A percentile compares a stretch with the other conserved stretches of the same genome.
These are phyloP conservation scores for Pestalotiopsis sp. DNA, from an alignment of 2,329 filamentous ascomycete genomes.

Conservation along the genomic window DNA sequence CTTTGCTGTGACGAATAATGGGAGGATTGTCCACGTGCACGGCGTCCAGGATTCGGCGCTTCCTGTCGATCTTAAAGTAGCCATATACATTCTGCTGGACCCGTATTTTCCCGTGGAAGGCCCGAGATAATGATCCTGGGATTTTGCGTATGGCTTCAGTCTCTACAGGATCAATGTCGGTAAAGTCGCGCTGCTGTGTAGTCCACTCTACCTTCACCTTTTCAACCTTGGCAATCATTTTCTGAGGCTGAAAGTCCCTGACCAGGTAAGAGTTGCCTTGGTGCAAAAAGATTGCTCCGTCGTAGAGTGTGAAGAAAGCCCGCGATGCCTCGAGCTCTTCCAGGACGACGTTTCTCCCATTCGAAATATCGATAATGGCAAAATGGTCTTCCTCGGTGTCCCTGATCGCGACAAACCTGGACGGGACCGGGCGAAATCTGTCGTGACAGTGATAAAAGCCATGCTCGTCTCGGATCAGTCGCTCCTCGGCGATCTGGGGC, in stretches of 20 bases:
- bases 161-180: slow-evolving; percentile 90
- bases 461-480: slow-evolving; percentile 72
- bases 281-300: slow-evolving; percentile 95
- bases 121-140: slow-evolving; percentile 61
- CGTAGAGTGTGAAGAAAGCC: slow-evolving; percentile 95
- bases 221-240: slow-evolving; percentile 83
- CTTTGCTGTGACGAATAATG: slow-evolving; percentile 81
- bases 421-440: slow-evolving; percentile 83
- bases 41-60: slow-evolving; percentile 83
- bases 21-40: slow-evolving; percentile 93
- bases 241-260: slow-evolving; percentile 81
- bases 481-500: slow-evolving; percentile 69
- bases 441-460: slow-evolving; percentile 92
- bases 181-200: slow-evolving; percentile 89
- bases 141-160: slow-evolving; percentile 85
- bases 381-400: slow-evolving; percentile 91
- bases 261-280: slow-evolving; percentile 94
- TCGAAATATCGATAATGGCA: slow-evolving; percentile 86
- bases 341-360: slow-evolving; percentile 80
- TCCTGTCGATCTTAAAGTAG: slow-evolving; percentile 95
- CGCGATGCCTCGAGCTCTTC: slow-evolving; percentile 95
- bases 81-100: slow-evolving; percentile 91
- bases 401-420: slow-evolving; percentile 81
- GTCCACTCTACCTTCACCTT: slow-evolving; percentile 93
- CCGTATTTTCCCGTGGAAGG: slow-evolving; percentile 84